Evolutionary conservation across 768 basidiomycete species (phyloP).

Genomic region (Cystofilobasidium capitatum): DNA sequence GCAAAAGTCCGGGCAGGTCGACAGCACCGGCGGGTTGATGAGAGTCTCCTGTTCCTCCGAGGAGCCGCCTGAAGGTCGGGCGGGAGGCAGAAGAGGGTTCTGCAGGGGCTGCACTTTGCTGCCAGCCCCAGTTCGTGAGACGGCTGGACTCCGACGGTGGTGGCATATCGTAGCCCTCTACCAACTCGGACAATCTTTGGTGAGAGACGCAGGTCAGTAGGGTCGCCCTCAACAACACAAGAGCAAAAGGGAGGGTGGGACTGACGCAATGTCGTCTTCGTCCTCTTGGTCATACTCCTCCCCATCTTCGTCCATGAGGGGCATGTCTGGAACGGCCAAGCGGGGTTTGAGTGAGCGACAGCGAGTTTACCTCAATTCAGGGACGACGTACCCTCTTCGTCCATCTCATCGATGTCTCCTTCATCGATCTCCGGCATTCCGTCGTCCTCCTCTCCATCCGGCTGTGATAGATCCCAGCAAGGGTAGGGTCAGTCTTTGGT

Average conservation of each 20-base stretch:
- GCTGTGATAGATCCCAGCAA: background rate
- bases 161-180: conserved; percentile 27
- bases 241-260: background rate
- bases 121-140: conserved; percentile 31
- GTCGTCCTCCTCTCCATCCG: conserved; percentile 46
- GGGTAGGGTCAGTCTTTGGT: background rate
- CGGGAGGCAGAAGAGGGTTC: too few species aligned
- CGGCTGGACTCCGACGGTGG: conserved; percentile 15
- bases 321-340: conserved; percentile 1
- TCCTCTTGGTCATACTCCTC: conserved; percentile 29
- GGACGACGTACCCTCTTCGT: conserved; percentile 20
- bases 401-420: conserved; percentile 31
- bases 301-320: conserved; percentile 38
- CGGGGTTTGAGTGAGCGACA: background rate
- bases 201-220: background rate
- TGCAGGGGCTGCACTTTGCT: conserved; percentile 1
- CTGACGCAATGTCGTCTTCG: conserved; percentile 27
- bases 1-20: background rate
- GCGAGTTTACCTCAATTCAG: too few species aligned
- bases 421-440: conserved; percentile 32
- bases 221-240: too few species aligned
- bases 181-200: conserved; percentile 13
- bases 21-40: background rate
- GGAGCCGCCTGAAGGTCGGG: too few species aligned
- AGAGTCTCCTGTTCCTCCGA: too few species aligned